Percentiles rank a stretch among this genome's conserved stretches.
These are phyloP conservation scores for Hippophae tibetana DNA, from an alignment of 306 rosid genomes.

Conservation along the genomic window DNA sequence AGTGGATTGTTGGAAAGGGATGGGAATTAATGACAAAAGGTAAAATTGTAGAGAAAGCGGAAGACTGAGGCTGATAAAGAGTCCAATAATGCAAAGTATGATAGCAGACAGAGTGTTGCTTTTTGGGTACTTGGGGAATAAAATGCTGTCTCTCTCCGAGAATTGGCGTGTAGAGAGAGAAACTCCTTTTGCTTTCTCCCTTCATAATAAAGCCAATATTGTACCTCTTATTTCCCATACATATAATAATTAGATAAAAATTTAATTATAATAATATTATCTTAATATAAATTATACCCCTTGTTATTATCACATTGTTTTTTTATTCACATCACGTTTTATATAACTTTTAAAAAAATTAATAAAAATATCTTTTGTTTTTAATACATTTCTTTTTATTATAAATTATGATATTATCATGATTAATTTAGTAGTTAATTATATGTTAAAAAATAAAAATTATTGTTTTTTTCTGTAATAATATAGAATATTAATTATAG, in stretches of 20 bases:
- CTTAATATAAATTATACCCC: too few relatives aligned
- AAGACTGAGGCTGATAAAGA: conserved; percentile 26
- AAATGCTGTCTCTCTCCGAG: conserved; percentile 71
- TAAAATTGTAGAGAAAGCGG: conserved; percentile 20
- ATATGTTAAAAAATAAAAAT: too few relatives aligned
- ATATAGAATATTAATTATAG: too few relatives aligned
- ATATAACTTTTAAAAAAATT: too few relatives aligned
- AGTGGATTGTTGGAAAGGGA: conserved; percentile 43
- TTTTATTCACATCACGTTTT: too few relatives aligned
- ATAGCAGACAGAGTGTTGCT: conserved; percentile 80
- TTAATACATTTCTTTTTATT: too few relatives aligned
- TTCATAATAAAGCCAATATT: conserved; percentile 16
- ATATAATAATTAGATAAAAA: conserved; percentile 2
- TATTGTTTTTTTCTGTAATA: too few relatives aligned
- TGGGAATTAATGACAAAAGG: conserved; percentile 62
- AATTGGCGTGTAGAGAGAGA: conserved; percentile 43
- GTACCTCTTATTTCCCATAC: conserved; percentile 4
- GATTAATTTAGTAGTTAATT: too few relatives aligned
- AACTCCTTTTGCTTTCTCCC: conserved; percentile 14
- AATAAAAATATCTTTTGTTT: too few relatives aligned
- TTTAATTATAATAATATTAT: too few relatives aligned
- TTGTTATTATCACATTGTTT: background rate
- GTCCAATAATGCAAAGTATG: conserved; percentile 52
- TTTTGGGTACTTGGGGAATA: conserved; percentile 93
- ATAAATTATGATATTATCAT: too few relatives aligned